Conservation (phyloP, 257 asterid genomes). For the Nicotiana paniculata region DNA sequence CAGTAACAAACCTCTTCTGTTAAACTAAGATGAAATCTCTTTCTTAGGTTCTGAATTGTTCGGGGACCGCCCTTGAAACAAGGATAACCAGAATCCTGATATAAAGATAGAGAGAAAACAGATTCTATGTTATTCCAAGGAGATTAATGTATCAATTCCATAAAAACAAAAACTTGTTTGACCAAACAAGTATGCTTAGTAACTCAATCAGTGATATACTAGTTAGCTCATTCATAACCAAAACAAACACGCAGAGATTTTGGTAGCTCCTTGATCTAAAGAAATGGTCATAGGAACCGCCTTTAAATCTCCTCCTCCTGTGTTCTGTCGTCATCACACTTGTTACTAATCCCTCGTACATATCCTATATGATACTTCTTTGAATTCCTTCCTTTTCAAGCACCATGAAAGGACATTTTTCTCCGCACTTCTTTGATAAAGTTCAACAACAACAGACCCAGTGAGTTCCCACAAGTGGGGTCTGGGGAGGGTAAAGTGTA, state of each 20-base stretch:
- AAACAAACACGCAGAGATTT: background rate
- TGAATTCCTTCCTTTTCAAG: background rate
- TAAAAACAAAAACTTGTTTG: background rate
- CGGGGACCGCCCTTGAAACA: constrained; percentile 98
- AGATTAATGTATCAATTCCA: background rate
- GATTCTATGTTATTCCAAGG: background rate
- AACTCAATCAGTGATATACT: background rate
- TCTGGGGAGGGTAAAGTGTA: no score
- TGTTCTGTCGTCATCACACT: background rate
- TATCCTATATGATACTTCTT: background rate
- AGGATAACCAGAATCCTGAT: constrained; percentile 95
- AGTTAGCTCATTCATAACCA: background rate
- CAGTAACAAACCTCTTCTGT: constrained; percentile 84
- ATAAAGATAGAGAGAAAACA: constrained; percentile 8
- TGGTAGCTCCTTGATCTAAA: background rate
- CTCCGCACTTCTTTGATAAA: background rate
- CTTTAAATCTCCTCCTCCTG: background rate
- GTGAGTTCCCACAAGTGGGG: no score
- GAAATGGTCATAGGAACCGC: background rate
- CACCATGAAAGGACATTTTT: background rate
- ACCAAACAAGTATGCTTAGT: background rate
- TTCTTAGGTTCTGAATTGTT: constrained; percentile 95
- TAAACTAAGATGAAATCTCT: constrained; percentile 92
- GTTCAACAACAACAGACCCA: no score
- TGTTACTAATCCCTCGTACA: background rate